phyloP scores from a whole-genome alignment of 257 asterid genomes.

The Przewalskia tangutica region DNA sequence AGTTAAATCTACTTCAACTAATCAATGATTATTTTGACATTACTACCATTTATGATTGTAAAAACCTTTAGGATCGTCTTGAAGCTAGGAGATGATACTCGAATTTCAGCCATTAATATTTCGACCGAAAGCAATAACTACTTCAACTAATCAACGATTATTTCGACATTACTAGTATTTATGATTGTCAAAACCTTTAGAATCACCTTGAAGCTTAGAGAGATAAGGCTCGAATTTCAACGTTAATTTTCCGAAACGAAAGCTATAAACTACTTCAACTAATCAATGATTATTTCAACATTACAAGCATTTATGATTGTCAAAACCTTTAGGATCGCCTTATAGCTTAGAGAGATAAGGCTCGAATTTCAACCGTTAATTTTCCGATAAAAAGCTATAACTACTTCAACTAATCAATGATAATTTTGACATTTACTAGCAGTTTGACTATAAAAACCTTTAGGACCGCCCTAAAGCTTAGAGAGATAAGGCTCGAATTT shows the following conservation, averaged over 20 bases:
- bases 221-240: slow-evolving; percentile 12
- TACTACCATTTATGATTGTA: background rate
- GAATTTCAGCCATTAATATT: background rate
- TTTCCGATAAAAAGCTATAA: background rate
- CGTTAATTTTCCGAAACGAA: too few species aligned
- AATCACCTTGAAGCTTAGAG: background rate
- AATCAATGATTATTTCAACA: too few species aligned
- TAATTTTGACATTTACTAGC: background rate
- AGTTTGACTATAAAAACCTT: too few species aligned
- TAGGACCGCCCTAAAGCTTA: too few species aligned
- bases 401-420: background rate
- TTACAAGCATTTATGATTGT: background rate
- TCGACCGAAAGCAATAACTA: background rate
- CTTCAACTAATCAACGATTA: background rate
- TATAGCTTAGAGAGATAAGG: slow-evolving; percentile 10
- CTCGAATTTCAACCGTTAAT: background rate
- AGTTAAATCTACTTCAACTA: background rate
- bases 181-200: too few species aligned
- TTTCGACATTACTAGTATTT: background rate
- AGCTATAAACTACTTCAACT: too few species aligned
- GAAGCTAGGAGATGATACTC: slow-evolving; percentile 12
- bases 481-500: too few species aligned
- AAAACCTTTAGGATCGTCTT: background rate
- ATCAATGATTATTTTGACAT: background rate
- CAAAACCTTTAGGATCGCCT: background rate